Evolutionary conservation across 176 grass and related monocot species (phyloP).

Genomic region (Phyllostachys edulis): DNA sequence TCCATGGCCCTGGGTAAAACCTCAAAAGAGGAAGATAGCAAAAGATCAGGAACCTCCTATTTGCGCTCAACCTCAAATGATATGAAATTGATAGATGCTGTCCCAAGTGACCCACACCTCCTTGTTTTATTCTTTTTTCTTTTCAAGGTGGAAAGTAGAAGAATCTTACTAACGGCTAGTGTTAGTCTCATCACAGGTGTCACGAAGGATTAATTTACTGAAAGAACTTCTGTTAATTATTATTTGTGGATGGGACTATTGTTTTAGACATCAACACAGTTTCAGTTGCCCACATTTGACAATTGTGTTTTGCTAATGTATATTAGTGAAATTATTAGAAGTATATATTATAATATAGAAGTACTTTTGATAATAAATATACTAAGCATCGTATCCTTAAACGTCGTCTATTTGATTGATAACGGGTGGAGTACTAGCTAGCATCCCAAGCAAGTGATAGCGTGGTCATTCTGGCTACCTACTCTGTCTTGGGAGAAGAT

Average conservation of each 20-base stretch:
- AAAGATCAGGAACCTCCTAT: too few relatives aligned
- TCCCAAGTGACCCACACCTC: constrained; percentile 2
- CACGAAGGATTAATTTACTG: not conserved
- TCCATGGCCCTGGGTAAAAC: too few relatives aligned
- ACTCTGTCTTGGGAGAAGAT: too few relatives aligned
- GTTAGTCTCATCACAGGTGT: not conserved
- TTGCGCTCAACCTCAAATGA: not conserved
- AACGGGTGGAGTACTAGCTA: not conserved
- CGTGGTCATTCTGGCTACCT: not conserved
- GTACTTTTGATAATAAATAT: not conserved
- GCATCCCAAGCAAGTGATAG: not conserved
- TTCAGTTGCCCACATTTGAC: too few relatives aligned
- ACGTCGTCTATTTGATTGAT: not conserved
- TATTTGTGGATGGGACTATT: not conserved
- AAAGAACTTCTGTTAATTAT: not conserved
- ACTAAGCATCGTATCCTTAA: not conserved
- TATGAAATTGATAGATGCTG: constrained; percentile 34
- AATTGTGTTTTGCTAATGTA: not conserved
- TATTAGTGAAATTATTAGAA: not conserved
- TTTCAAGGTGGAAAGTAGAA: constrained; percentile 11
- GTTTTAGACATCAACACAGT: too few relatives aligned
- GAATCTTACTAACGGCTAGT: constrained; percentile 29
- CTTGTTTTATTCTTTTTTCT: not conserved
- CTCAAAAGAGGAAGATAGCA: too few relatives aligned
- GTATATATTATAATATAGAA: not conserved